These are phyloP conservation scores for Syzygium grande DNA, from an alignment of 345 rosid species.

Conservation along the genomic window DNA sequence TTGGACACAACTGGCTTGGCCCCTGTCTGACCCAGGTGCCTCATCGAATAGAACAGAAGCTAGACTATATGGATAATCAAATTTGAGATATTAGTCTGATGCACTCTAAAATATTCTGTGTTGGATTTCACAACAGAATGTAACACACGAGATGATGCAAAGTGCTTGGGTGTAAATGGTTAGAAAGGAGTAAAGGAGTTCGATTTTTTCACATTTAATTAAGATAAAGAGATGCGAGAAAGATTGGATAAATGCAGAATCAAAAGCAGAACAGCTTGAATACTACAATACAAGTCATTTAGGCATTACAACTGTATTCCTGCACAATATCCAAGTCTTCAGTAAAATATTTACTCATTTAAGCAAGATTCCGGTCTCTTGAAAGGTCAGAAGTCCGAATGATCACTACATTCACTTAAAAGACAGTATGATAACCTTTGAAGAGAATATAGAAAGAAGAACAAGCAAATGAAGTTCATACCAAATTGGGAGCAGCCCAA, in stretches of 20 bases:
- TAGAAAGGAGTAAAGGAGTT: background rate
- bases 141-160: background rate
- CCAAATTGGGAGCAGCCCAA: conserved; percentile 96
- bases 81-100: background rate
- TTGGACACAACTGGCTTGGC: background rate
- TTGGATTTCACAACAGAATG: background rate
- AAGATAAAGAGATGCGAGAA: background rate
- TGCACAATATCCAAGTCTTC: background rate
- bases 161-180: background rate
- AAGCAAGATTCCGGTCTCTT: background rate
- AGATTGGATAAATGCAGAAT: background rate
- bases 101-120: background rate
- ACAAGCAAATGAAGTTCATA: conserved; percentile 20
- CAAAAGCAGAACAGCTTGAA: background rate
- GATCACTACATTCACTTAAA: background rate
- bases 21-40: background rate
- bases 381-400: background rate
- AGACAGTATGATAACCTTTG: background rate
- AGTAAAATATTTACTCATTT: background rate
- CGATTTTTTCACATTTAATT: background rate
- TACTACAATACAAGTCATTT: background rate
- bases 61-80: background rate
- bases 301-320: background rate
- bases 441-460: background rate
- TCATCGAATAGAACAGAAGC: background rate